Base-by-base conservation (phyloP, 1,139 yeast species). In the Geotrichum reessii region DNA sequence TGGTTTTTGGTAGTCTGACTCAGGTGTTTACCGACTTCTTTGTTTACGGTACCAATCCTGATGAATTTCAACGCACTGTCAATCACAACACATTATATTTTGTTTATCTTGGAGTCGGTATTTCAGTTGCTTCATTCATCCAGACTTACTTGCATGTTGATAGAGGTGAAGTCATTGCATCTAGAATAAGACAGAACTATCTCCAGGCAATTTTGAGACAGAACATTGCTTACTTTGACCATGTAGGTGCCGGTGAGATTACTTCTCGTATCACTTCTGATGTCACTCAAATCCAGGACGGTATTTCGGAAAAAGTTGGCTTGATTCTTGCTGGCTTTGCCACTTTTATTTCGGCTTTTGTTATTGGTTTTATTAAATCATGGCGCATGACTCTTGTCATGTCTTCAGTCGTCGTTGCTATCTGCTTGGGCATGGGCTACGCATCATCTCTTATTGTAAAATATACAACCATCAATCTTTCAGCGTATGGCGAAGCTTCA, bases 141-240 rank as follows among this genome's bases (percentile, higher is more conserved):
- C 73, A 71, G 61, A 73, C 78, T 0, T 71, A 61, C 58, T 62
- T 75, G 50, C 72, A 72, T 47, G 75, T 76, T 14, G 72, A 73
- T 56, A 69, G 75, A 14, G 79, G 80, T 46, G 80, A 76, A 63
- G 70, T 74, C 14, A 62, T 76, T 48, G 69, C 80, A 1, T 73
- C 76, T 11, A 67, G 78, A 27, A 75, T 76, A 64, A 72, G 80
- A 53, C 70, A 72, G 55, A 66, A 67, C 54, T 76, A 76, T 59
- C 66, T 76, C 33, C 62, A 64, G 58, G 74, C 79, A 2, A 66
- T 76, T 14, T 63, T 76, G 56, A 67, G 76, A 47, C 80, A 76
- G 62, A 77, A 76, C 56, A 70, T 77, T 55, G 80, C 75, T n/a
- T 77, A 74, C 62, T 77, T 76, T 62, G 80, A 76, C 64, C 68